Base-by-base conservation (phyloP, 805 yeast species). In the Monosporozyma aerobia region DNA sequence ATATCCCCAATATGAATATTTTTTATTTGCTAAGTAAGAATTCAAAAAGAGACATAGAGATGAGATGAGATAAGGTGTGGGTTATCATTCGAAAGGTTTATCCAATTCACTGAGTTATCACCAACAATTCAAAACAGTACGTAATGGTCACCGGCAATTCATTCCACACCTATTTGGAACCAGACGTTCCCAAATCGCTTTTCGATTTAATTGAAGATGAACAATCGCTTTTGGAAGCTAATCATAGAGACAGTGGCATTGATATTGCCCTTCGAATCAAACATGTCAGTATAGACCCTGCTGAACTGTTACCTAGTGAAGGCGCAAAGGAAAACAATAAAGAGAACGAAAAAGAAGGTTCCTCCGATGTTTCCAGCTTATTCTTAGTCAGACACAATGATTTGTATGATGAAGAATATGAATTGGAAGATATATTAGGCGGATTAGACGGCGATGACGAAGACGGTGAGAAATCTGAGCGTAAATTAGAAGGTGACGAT, bases 241-340 rank as follows among this genome's bases (percentile, higher is more conserved):
- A 25, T 23, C 19, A 10, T 43, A 19, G 22, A 13, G 29, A 32
- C 10, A 35, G 22, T 30, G 23, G n/a, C 3, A 30, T 45, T 13
- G 40, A 45, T 16, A 45, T 45, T 45, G 29, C 40, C n/a, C 27
- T 30, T 32, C 23, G 35, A n/a, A 32, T 45, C 23, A 32, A 45
- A 23, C 19, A 19, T 89, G 97, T 96, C 57, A 94, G 97, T 54
- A 77, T 90, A 62, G 96, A 90, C 72, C 94, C 96, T 54, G 84
- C 81, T 64, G 55, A 52, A 23, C 60, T 63, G 47, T 77, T 92
- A 22, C 79, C 78, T 35, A 14, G 16, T 14, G 39, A 35, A 11
- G 35, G 5, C 11, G 35, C 5, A 13, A 32, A 32, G 10, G 35
- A 7, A 32, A 13, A 32, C 14, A 32, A 13, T 32, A 32, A 32